Evolutionary conservation across 1,139 yeast species (phyloP).

Genomic region (Lodderomyces theae): DNA sequence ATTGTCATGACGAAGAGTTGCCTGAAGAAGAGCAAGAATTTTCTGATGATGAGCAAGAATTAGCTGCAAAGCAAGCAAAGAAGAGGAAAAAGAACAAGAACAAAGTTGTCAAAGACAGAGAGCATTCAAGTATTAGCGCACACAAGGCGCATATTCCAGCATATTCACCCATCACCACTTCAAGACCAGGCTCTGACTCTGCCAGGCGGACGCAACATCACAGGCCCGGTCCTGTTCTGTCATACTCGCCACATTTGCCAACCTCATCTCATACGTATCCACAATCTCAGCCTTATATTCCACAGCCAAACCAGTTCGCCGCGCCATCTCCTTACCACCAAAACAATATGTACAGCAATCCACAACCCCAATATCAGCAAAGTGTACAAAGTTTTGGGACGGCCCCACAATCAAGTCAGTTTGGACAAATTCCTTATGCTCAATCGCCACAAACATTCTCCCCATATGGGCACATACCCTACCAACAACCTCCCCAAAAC

Average conservation of each 20-base stretch:
- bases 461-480: slow-evolving; percentile 4
- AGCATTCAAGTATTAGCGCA: slow-evolving; percentile 1
- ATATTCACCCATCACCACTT: not conserved
- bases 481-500: slow-evolving; percentile 5
- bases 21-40: slow-evolving; percentile 93
- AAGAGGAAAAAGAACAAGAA: slow-evolving; percentile 47
- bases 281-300: slow-evolving; percentile 1
- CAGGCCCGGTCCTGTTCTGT: slow-evolving; percentile 4
- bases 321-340: slow-evolving; percentile 7
- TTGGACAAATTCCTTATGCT: slow-evolving; percentile 3
- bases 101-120: slow-evolving; percentile 11
- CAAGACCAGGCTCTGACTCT: slow-evolving; percentile 3
- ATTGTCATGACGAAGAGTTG: slow-evolving; percentile 90
- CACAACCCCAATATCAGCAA: slow-evolving; percentile 10
- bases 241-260: slow-evolving; percentile 4
- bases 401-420: slow-evolving; percentile 8
- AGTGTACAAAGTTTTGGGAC: slow-evolving; percentile 2
- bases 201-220: slow-evolving; percentile 6
- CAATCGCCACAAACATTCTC: slow-evolving; percentile 11
- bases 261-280: slow-evolving; percentile 8
- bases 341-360: slow-evolving; percentile 1
- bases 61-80: slow-evolving; percentile 53
- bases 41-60: slow-evolving; percentile 87
- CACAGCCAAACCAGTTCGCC: slow-evolving; percentile 9
- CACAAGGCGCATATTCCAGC: slow-evolving; percentile 7